A percentile compares a stretch with the other conserved stretches of the same genome.
Conservation (phyloP, 805 yeast species). For the Schwanniomyces yamadae region DNA sequence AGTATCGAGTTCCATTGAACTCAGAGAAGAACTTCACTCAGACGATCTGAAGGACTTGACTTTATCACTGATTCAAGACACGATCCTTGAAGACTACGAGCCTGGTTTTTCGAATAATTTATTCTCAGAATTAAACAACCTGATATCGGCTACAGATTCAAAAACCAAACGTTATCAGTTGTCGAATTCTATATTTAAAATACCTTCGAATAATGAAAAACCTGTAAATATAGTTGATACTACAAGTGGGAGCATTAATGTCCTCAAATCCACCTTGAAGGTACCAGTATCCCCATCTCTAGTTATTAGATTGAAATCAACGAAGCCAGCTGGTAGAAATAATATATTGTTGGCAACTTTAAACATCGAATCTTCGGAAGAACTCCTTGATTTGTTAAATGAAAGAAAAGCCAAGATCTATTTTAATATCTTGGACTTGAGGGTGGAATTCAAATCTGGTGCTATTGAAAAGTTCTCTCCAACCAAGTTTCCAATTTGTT, state of each 20-base stretch:
- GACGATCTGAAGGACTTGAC: not conserved
- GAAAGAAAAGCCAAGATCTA: conserved; percentile 11
- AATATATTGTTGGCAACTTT: conserved; percentile 47
- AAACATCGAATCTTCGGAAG: conserved; percentile 48
- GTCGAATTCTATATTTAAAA: conserved; percentile 1
- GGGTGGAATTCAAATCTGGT: conserved; percentile 29
- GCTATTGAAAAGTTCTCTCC: conserved; percentile 20
- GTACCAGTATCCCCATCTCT: conserved; percentile 39
- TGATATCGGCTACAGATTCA: conserved; percentile 1
- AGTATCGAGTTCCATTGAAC: conserved; percentile 14
- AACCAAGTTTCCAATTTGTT: conserved; percentile 24
- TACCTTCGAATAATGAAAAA: not conserved
- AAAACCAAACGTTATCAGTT: conserved; percentile 1
- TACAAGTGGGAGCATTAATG: not conserved
- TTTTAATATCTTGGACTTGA: conserved; percentile 19
- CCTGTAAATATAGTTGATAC: not conserved
- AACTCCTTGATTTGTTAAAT: conserved; percentile 19
- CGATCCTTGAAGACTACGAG: conserved; percentile 14
- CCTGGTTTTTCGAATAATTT: conserved; percentile 16
- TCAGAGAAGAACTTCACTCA: not conserved
- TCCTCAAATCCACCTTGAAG: conserved; percentile 10
- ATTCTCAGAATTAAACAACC: conserved; percentile 16
- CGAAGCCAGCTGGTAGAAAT: conserved; percentile 48
- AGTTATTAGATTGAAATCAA: conserved; percentile 46
- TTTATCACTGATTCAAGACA: no score